Evolutionary conservation across 371 early-diverging fungal species (phyloP).

Genomic region (Rhizoclosmatium hyalinum): DNA sequence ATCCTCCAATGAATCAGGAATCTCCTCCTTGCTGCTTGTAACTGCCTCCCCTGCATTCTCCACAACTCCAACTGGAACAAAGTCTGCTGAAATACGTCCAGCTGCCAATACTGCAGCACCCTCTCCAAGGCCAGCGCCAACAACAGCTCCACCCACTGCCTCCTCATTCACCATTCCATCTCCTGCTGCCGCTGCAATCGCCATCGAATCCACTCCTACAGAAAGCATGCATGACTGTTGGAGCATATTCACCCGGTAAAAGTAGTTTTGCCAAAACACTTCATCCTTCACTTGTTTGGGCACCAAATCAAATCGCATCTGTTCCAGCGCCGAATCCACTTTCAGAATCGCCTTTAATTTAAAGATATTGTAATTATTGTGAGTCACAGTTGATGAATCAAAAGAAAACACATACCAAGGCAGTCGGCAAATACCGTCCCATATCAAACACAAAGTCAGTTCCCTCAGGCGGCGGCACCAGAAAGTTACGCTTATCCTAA

Average conservation of each 20-base stretch:
- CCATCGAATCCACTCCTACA: not conserved
- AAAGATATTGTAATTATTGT: not conserved
- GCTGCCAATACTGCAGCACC: not conserved
- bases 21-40: not conserved
- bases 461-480: constrained; percentile 70
- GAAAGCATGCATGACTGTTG: constrained; percentile 56
- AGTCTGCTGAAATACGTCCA: too few species aligned
- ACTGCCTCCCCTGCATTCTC: not conserved
- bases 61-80: not conserved
- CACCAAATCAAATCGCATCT: constrained; percentile 71
- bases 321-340: constrained; percentile 63
- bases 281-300: constrained; percentile 70
- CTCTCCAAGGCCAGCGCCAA: not conserved
- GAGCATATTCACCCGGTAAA: constrained; percentile 72
- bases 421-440: constrained; percentile 61
- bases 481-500: constrained; percentile 73
- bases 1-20: constrained; percentile 23
- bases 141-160: not conserved
- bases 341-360: constrained; percentile 56
- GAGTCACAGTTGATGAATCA: not conserved
- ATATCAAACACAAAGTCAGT: constrained; percentile 74
- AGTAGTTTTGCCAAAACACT: constrained; percentile 77
- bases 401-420: constrained; percentile 41
- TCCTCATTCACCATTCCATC: not conserved
- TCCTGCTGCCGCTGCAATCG: not conserved